A percentile compares a stretch with the other conserved stretches of the same genome.
Conservation (phyloP, 352 stramenopile genomes). For the Phytophthora nicotianae region DNA sequence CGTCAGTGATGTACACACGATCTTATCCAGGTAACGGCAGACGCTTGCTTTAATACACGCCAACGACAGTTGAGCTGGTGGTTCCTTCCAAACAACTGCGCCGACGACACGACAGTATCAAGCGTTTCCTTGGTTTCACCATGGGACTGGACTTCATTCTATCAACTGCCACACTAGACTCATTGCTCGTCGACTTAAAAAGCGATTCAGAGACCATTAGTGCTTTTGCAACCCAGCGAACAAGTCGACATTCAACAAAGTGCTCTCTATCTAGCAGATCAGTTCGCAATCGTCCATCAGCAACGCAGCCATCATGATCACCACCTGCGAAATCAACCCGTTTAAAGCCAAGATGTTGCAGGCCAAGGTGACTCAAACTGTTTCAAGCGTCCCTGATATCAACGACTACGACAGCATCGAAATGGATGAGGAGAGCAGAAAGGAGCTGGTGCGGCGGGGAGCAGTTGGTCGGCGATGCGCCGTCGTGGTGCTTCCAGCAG, state of each 20-base stretch:
- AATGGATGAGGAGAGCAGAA: slow-evolving; percentile 26
- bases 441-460: slow-evolving; percentile 36
- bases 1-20: slow-evolving; percentile 2
- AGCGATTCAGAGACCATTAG: slow-evolving; percentile 16
- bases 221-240: slow-evolving; percentile 24
- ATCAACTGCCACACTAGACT: slow-evolving; percentile 21
- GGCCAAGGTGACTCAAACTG: slow-evolving; percentile 15
- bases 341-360: slow-evolving; percentile 28
- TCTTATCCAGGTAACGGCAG: slow-evolving; percentile 28
- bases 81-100: not conserved
- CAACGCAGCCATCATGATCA: slow-evolving; percentile 26
- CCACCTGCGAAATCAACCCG: slow-evolving; percentile 14
- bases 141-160: slow-evolving; percentile 27
- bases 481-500: slow-evolving; percentile 28
- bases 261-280: not conserved
- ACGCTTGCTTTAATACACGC: not conserved
- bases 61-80: not conserved
- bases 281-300: slow-evolving; percentile 21
- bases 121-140: slow-evolving; percentile 21
- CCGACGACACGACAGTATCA: slow-evolving; percentile 13
- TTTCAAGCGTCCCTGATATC: not conserved
- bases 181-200: slow-evolving; percentile 8
- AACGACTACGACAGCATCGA: slow-evolving; percentile 15
- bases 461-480: slow-evolving; percentile 44
- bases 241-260: slow-evolving; percentile 5